phyloP scores from a whole-genome alignment of 148 eudicot species.

The Rhododendron molle region DNA sequence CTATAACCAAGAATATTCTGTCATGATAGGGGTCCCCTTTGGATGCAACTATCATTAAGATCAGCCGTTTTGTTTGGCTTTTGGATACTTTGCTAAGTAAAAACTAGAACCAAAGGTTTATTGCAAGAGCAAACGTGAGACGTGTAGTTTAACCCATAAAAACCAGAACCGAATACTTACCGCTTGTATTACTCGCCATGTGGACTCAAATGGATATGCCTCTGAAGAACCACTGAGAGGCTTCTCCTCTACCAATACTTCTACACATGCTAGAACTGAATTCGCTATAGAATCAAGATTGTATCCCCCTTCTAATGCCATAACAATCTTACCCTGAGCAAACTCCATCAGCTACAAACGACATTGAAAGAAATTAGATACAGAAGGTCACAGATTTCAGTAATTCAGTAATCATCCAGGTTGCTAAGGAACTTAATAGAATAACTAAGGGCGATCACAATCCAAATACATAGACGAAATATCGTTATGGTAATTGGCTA shows the following conservation, averaged over 20 bases:
- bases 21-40: not conserved
- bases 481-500: not conserved
- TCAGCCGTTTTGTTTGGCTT: not conserved
- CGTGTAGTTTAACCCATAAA: not conserved
- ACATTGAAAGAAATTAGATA: slow-evolving; percentile 4
- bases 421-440: not conserved
- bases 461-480: not conserved
- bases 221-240: slow-evolving; percentile 55
- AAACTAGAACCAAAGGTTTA: not conserved
- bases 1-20: not conserved
- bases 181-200: slow-evolving; percentile 82
- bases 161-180: slow-evolving; percentile 25
- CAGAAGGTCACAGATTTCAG: not conserved
- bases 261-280: slow-evolving; percentile 82
- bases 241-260: slow-evolving; percentile 69
- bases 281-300: slow-evolving; percentile 76
- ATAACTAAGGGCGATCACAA: not conserved
- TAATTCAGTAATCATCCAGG: not conserved
- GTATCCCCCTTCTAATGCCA: slow-evolving; percentile 98
- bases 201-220: slow-evolving; percentile 82
- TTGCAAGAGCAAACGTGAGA: not conserved
- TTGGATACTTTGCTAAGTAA: not conserved
- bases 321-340: slow-evolving; percentile 79
- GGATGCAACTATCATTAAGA: not conserved
- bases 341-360: slow-evolving; percentile 76